phyloP scores from a whole-genome alignment of 1,284 basidiomycete species.

The Cryptococcus maquisensis region DNA sequence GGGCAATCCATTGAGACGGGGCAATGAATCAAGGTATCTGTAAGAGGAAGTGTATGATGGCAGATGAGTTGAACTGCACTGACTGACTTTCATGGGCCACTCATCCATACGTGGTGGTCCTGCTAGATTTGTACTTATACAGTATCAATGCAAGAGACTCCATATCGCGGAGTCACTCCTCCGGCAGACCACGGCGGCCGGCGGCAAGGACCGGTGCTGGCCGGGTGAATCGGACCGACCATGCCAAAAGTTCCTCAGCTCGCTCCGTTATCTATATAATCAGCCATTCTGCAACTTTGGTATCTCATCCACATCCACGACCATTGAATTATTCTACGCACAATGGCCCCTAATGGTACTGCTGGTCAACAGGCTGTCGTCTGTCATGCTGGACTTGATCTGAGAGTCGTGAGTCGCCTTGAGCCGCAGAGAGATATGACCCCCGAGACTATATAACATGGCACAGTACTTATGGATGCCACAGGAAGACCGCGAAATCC shows the following conservation, averaged over 20 bases:
- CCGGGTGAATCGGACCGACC: neutral
- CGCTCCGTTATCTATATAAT: no score
- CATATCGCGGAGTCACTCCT: neutral
- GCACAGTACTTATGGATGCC: neutral
- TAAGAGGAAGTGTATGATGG: no score
- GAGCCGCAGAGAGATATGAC: neutral
- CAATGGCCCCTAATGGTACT: slow-evolving; percentile 14
- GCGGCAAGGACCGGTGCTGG: slow-evolving; percentile 1
- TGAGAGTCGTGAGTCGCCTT: slow-evolving; percentile 49
- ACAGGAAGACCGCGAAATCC: slow-evolving; percentile 48
- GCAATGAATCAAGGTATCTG: no score
- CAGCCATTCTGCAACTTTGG: no score
- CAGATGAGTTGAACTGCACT: no score
- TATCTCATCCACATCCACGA: neutral
- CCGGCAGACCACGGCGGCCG: neutral
- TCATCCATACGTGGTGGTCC: no score
- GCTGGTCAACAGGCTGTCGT: slow-evolving; percentile 40
- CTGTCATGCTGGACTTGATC: slow-evolving; percentile 52
- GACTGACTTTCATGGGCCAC: no score
- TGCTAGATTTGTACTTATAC: no score
- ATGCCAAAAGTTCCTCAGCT: neutral
- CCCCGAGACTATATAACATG: no score
- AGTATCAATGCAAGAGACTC: no score
- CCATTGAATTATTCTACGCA: neutral
- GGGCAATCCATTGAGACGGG: no score